Evolutionary conservation across 1,139 yeast species (phyloP), one percentile per base, ranked within the genome.

Genomic region (Zygosaccharomyces pseudobailii): DNA sequence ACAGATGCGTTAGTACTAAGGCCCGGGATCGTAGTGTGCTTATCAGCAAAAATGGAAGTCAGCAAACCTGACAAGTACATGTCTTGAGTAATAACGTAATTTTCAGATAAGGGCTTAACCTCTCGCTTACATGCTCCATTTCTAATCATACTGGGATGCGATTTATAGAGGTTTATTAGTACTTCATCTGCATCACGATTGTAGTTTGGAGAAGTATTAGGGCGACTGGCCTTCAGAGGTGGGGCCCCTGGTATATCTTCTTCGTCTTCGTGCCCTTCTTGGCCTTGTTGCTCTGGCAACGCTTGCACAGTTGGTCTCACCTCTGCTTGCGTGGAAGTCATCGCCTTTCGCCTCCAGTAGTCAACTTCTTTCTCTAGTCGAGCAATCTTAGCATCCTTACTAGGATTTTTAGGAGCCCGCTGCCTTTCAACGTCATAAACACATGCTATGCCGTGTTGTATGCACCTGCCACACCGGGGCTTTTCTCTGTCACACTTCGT

Each of bases 401-500:
- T 59, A 3, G 65, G 61, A 41, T 57, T 58, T 40, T 58, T 61
- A 2, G 69, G 69, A n/a, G 62, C 58, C 9, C 47, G 37, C 48
- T 65, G 69, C 19, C 49, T 53, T 17, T 58, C 62, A 3, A 61
- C 55, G 45, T 64, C 68, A 50, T 66, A 65, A 4, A 61, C 45
- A 50, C 69, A 66, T 5, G 45, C 33, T 17, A 62, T 39, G 13
- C 55, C 57, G 25, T 56, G 55, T 42, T 58, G 57, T 6, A 48
- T 46, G 45, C 70, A 66, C 25, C 68, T 48, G 5, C 57, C 45
- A 47, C 70, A 66, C 9, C 52, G 41, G 10, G 67, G 66, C 44
- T 63, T 65, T 35, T 54, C 59, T 37, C 61, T 57, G 46, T 65
- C 68, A 48, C 70, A 65, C 47, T 61, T 65, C 0, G 67, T 62